These are phyloP conservation scores for Aspergillus neoniger DNA, from an alignment of 2,329 filamentous ascomycete genomes.

Conservation along the genomic window DNA sequence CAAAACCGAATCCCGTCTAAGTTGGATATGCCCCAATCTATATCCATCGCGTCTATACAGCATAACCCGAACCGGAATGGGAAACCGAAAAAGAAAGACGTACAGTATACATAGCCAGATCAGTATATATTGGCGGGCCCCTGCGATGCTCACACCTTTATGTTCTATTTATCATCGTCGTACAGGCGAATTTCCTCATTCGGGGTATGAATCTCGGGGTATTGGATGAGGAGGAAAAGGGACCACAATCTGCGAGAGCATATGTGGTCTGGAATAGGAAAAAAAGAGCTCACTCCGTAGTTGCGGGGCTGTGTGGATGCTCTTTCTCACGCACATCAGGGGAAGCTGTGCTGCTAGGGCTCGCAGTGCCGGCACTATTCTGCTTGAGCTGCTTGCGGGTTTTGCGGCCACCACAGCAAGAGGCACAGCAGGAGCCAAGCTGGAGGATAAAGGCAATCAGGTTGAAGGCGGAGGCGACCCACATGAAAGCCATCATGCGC, in stretches of 20 bases:
- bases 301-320: conserved; percentile 10
- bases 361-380: background rate
- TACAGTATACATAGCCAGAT: conserved; percentile 7
- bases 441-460: conserved; percentile 73
- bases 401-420: conserved; percentile 45
- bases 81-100: background rate
- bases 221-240: background rate
- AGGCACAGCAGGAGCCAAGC: conserved; percentile 73
- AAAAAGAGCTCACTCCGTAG: background rate
- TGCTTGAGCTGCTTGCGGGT: conserved; percentile 37
- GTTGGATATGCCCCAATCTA: background rate
- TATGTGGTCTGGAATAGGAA: background rate
- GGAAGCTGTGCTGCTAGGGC: conserved; percentile 12
- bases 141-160: conserved; percentile 1
- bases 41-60: background rate
- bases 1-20: background rate
- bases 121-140: conserved; percentile 6
- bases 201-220: background rate
- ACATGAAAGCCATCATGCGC: conserved; percentile 86
- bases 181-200: background rate
- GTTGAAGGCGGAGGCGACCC: conserved; percentile 70
- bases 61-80: background rate
- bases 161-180: background rate
- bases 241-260: too few relatives aligned
- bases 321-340: conserved; percentile 20